Evolutionary conservation across 1,284 basidiomycete genomes (phyloP).

Genomic region (Neolentinus lepideus): DNA sequence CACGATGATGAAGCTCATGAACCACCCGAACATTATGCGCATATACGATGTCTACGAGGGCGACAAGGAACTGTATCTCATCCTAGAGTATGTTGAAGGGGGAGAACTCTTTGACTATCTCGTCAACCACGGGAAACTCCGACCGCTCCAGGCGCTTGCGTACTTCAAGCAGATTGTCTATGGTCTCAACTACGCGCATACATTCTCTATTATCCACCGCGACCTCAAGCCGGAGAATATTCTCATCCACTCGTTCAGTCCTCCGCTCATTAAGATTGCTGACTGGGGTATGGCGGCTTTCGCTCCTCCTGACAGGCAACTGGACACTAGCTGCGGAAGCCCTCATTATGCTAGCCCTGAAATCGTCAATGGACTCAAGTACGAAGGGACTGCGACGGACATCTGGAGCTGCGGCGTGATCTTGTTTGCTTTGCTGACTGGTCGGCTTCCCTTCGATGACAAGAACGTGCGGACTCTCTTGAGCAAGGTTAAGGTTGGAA

Average conservation of each 20-base stretch:
- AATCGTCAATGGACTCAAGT: slow-evolving; percentile 92
- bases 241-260: slow-evolving; percentile 75
- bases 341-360: slow-evolving; percentile 99
- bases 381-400: slow-evolving; percentile 90
- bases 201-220: slow-evolving; percentile 98
- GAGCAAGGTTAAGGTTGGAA: slow-evolving; percentile 86
- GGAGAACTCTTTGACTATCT: slow-evolving; percentile 99
- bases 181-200: slow-evolving; percentile 96
- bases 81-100: slow-evolving; percentile 96
- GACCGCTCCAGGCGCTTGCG: slow-evolving; percentile 77
- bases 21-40: slow-evolving; percentile 94
- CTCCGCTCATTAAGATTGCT: slow-evolving; percentile 92
- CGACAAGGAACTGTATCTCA: slow-evolving; percentile 85
- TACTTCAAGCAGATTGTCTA: slow-evolving; percentile 98
- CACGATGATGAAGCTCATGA: slow-evolving; percentile 99
- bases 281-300: slow-evolving; percentile 99
- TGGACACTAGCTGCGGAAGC: slow-evolving; percentile 95
- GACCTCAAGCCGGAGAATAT: slow-evolving; percentile 99
- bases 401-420: slow-evolving; percentile 95
- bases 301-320: slow-evolving; percentile 70
- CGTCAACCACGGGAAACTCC: slow-evolving; percentile 82
- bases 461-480: slow-evolving; percentile 79
- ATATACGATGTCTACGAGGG: slow-evolving; percentile 98
- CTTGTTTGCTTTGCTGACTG: slow-evolving; percentile 82
- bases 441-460: slow-evolving; percentile 86